Percentiles rank a stretch among this genome's conserved stretches.
phyloP scores from a whole-genome alignment of 495 filamentous ascomycete species.

The Penicillium daleae region DNA sequence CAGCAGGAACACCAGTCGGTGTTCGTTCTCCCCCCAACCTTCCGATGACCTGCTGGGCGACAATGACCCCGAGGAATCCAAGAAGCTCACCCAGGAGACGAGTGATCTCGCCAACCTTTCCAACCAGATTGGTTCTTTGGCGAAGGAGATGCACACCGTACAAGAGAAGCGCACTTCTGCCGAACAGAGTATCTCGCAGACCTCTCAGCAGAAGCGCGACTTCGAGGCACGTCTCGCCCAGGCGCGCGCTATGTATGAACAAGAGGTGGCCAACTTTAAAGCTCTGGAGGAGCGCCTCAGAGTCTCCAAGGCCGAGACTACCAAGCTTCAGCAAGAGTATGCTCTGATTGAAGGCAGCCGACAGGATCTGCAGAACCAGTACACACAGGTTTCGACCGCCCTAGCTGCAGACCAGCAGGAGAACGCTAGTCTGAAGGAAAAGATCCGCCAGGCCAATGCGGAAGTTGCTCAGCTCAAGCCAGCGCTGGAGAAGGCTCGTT shows the following conservation, averaged over 20 bases:
- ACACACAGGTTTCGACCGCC: conserved; percentile 71
- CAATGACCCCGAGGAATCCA: conserved; percentile 86
- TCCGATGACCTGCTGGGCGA: conserved; percentile 95
- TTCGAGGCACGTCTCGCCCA: conserved; percentile 86
- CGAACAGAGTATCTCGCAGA: conserved; percentile 77
- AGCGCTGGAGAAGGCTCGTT: conserved; percentile 85
- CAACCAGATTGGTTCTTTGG: conserved; percentile 87
- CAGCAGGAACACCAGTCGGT: conserved; percentile 45
- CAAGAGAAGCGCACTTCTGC: conserved; percentile 76
- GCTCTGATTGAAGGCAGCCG: conserved; percentile 79
- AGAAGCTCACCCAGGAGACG: conserved; percentile 83
- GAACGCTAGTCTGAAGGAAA: conserved; percentile 82
- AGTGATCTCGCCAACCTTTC: conserved; percentile 95
- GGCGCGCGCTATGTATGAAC: conserved; percentile 84
- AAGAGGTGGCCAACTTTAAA: conserved; percentile 85
- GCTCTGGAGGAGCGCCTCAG: conserved; percentile 81
- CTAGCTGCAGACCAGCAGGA: conserved; percentile 88
- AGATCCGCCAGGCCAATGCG: conserved; percentile 77
- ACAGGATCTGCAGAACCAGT: conserved; percentile 84
- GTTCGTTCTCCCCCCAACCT: conserved; percentile 56
- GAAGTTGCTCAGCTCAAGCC: conserved; percentile 83
- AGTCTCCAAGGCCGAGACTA: conserved; percentile 74
- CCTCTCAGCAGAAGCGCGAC: conserved; percentile 82
- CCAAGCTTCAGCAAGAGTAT: conserved; percentile 79
- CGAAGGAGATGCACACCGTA: conserved; percentile 91